phyloP scores from a whole-genome alignment of 345 rosid species.

The Brassica juncea region DNA sequence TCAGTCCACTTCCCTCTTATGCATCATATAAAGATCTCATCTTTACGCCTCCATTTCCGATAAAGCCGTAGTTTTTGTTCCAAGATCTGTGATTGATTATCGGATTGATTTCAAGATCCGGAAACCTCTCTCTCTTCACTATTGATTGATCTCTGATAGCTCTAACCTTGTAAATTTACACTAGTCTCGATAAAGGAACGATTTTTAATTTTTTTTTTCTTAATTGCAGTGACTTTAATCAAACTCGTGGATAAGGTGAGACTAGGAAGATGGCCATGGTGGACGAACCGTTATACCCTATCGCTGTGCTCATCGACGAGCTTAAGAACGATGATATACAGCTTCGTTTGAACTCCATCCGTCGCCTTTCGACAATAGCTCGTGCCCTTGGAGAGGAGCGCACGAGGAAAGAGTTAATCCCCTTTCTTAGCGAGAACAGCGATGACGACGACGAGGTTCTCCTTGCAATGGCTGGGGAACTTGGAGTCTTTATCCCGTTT shows the following conservation, averaged over 20 bases:
- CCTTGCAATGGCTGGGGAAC: conserved; percentile 90
- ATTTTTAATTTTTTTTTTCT: neutral
- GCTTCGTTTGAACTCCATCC: conserved; percentile 84
- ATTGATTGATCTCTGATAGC: neutral
- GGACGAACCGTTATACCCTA: conserved; percentile 87
- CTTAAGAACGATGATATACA: conserved; percentile 95
- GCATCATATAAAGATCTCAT: conserved; percentile 15
- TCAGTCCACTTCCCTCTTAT: neutral
- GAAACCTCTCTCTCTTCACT: neutral
- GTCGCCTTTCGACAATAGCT: conserved; percentile 85
- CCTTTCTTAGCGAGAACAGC: conserved; percentile 87
- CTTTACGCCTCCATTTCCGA: conserved; percentile 5
- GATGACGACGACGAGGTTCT: conserved; percentile 98
- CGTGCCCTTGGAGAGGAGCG: conserved; percentile 98
- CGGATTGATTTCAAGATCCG: conserved; percentile 26
- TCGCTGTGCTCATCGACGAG: conserved; percentile 86
- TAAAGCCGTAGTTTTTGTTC: conserved; percentile 3
- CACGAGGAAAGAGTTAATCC: conserved; percentile 85
- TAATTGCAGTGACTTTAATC: conserved; percentile 27
- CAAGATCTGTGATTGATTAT: conserved; percentile 27
- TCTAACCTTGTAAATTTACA: neutral
- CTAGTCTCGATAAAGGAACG: neutral
- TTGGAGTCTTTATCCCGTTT: conserved; percentile 85
- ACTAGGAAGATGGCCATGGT: conserved; percentile 60
- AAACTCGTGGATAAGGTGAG: neutral